Percentiles rank a stretch among this genome's conserved stretches.
These are phyloP conservation scores for Sclerotinia trifoliorum DNA, from an alignment of 2,329 filamentous ascomycete species.

Conservation along the genomic window DNA sequence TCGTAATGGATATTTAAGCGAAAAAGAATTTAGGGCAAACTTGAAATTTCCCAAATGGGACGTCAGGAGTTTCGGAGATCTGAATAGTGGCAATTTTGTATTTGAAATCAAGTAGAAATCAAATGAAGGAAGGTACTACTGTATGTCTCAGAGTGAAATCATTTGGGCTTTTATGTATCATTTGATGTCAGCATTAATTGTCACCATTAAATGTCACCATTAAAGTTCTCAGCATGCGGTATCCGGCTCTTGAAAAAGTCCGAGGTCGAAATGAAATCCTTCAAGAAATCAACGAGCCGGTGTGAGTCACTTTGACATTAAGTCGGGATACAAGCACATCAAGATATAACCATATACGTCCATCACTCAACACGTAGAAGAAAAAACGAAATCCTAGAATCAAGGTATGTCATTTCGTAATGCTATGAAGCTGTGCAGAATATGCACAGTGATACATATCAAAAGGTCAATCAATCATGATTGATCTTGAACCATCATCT, in stretches of 20 bases:
- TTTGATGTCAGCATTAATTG: background rate
- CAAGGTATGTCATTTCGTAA: slow-evolving; percentile 32
- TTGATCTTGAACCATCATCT: slow-evolving; percentile 15
- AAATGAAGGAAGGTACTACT: background rate
- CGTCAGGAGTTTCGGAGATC: slow-evolving; percentile 11
- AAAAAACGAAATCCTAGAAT: slow-evolving; percentile 19
- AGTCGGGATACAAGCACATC: background rate
- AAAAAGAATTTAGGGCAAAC: slow-evolving; percentile 17
- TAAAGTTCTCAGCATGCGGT: background rate
- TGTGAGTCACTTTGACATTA: background rate
- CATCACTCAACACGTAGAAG: slow-evolving; percentile 3
- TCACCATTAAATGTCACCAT: slow-evolving; percentile 10
- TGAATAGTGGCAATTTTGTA: slow-evolving; percentile 14
- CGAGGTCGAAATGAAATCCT: background rate
- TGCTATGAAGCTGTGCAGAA: slow-evolving; percentile 30
- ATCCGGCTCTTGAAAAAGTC: background rate
- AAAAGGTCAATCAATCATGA: slow-evolving; percentile 10
- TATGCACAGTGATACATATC: slow-evolving; percentile 22
- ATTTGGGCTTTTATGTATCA: slow-evolving; percentile 18
- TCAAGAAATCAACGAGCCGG: background rate
- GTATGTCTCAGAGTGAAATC: slow-evolving; percentile 24
- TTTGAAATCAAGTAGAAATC: slow-evolving; percentile 17
- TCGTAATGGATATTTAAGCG: slow-evolving; percentile 20
- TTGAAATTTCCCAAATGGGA: slow-evolving; percentile 1
- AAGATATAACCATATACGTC: background rate